A percentile compares a stretch with the other conserved stretches of the same genome.
phyloP scores from a whole-genome alignment of 148 eudicot species.

The Vaccinium macrocarpon region DNA sequence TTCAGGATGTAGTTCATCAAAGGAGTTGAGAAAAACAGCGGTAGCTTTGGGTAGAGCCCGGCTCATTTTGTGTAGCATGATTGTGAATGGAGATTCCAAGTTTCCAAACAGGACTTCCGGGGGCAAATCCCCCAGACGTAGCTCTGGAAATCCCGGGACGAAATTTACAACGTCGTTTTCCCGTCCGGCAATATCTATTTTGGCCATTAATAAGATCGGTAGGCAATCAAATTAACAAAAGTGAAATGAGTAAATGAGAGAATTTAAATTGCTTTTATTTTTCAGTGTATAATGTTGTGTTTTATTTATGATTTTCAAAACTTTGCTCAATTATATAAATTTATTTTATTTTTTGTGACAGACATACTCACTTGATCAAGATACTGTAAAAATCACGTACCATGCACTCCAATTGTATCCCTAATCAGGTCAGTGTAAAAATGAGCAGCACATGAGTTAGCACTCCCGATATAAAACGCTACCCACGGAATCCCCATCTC shows the following conservation, averaged over 20 bases:
- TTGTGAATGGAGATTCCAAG: slow-evolving; percentile 26
- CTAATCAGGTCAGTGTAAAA: slow-evolving; percentile 3
- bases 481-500: slow-evolving; percentile 43
- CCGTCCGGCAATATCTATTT: slow-evolving; percentile 24
- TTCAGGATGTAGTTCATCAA: slow-evolving; percentile 43
- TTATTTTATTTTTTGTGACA: no score
- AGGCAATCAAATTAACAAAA: no score
- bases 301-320: no score
- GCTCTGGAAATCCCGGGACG: slow-evolving; percentile 40
- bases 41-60: slow-evolving; percentile 31
- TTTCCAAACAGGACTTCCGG: slow-evolving; percentile 35
- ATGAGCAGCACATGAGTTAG: no score
- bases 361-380: no score
- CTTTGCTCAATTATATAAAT: no score
- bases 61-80: slow-evolving; percentile 40
- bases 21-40: slow-evolving; percentile 42
- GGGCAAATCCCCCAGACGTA: slow-evolving; percentile 37
- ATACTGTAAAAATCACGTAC: neutral
- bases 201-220: no score
- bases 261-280: no score
- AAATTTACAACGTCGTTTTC: slow-evolving; percentile 31
- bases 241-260: no score
- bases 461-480: no score
- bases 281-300: no score
- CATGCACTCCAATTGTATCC: neutral